Conservation (phyloP, 1,284 basidiomycete species). For the Ganoderma boninense region DNA sequence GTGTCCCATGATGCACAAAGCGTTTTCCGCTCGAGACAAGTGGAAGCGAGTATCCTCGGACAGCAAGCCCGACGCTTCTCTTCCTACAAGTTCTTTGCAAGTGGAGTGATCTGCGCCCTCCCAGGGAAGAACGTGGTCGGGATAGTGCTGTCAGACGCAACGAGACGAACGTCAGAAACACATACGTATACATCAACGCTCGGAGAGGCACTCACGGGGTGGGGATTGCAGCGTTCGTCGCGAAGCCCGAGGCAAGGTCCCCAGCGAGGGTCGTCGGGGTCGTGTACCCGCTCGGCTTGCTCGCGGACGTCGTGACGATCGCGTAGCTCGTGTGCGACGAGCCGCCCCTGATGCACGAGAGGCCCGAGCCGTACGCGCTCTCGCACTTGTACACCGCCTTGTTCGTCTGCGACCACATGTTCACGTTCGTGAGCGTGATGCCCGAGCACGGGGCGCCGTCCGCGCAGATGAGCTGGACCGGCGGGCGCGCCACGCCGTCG, state of each 20-base stretch:
- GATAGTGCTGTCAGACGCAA: neutral
- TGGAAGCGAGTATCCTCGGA: neutral
- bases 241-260: constrained; percentile 41
- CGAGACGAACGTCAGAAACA: neutral
- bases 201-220: constrained; percentile 39
- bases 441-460: constrained; percentile 44
- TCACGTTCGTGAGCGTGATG: constrained; percentile 44
- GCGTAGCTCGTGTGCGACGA: constrained; percentile 38
- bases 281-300: constrained; percentile 41
- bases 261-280: constrained; percentile 42
- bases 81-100: constrained; percentile 9
- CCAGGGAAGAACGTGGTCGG: constrained; percentile 14
- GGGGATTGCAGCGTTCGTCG: constrained; percentile 43
- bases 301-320: constrained; percentile 34
- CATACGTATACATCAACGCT: neutral
- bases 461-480: constrained; percentile 44
- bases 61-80: neutral
- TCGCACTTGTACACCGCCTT: constrained; percentile 43
- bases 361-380: constrained; percentile 43
- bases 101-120: constrained; percentile 7
- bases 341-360: constrained; percentile 40
- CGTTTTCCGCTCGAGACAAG: neutral
- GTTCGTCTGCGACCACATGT: constrained; percentile 43
- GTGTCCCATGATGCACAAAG: neutral
- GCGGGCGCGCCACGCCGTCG: constrained; percentile 41